A percentile compares a stretch with the other conserved stretches of the same genome.
Evolutionary conservation across 164 flowering plant genomes (phyloP).

Genomic region (Tetrastigma voinierianum): DNA sequence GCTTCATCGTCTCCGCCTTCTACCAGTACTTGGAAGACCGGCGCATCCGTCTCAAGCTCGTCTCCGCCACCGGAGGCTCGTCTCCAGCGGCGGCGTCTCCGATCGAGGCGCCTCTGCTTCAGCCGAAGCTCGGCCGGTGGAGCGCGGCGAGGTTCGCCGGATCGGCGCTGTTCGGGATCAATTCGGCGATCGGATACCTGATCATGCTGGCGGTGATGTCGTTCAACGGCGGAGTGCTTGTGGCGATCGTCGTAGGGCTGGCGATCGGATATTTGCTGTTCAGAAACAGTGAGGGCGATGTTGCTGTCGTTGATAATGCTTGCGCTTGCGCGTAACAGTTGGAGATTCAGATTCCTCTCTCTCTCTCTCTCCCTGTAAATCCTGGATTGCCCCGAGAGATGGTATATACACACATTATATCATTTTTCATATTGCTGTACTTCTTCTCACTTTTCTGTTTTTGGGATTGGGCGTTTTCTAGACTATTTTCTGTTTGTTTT

Average conservation of each 20-base stretch:
- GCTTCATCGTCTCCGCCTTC: constrained; percentile 59
- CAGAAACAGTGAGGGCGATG: constrained; percentile 34
- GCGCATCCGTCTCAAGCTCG: constrained; percentile 47
- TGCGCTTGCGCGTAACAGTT: constrained; percentile 58
- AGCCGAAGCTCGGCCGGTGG: constrained; percentile 6
- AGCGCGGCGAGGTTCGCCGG: constrained; percentile 15
- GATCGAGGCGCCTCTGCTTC: constrained; percentile 19
- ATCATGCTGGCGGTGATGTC: constrained; percentile 87
- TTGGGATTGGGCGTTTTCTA: too few species aligned
- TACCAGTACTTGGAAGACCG: constrained; percentile 84
- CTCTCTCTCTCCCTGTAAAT: not conserved
- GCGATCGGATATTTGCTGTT: constrained; percentile 55
- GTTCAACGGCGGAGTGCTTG: constrained; percentile 68
- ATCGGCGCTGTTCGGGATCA: constrained; percentile 30
- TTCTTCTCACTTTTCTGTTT: too few species aligned
- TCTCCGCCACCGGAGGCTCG: constrained; percentile 5
- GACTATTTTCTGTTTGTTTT: too few species aligned
- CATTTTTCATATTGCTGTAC: too few species aligned
- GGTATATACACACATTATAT: too few species aligned
- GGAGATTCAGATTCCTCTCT: not conserved
- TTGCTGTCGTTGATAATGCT: constrained; percentile 33
- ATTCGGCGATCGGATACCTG: constrained; percentile 59
- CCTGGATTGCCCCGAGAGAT: too few species aligned
- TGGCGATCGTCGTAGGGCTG: constrained; percentile 65
- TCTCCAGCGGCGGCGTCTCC: constrained; percentile 9